phyloP scores from a whole-genome alignment of 306 rosid species.

The Glycine latifolia region DNA sequence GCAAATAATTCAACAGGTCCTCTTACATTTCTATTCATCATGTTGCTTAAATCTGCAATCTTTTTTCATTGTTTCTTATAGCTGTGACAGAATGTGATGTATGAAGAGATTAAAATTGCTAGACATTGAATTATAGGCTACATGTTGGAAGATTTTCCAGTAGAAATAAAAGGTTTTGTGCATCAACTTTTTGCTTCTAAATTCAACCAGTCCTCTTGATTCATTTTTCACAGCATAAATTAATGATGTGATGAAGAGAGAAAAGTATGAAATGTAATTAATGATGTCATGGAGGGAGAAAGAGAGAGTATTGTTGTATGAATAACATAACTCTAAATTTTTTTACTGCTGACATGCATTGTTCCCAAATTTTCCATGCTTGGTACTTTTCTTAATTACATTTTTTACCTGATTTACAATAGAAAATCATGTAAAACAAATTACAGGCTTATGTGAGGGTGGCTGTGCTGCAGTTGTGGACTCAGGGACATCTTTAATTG shows the following conservation, averaged over 20 bases:
- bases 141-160: neutral
- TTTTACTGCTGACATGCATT: neutral
- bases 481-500: slow-evolving; percentile 72
- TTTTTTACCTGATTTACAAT: neutral
- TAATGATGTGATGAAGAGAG: neutral
- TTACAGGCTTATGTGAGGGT: slow-evolving; percentile 64
- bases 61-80: neutral
- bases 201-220: slow-evolving; percentile 19
- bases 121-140: slow-evolving; percentile 1
- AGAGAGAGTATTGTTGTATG: no score
- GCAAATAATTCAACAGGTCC: slow-evolving; percentile 72
- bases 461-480: slow-evolving; percentile 77
- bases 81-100: slow-evolving; percentile 6
- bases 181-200: neutral
- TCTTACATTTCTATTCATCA: slow-evolving; percentile 15
- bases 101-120: slow-evolving; percentile 14
- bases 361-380: neutral
- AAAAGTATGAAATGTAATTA: no score
- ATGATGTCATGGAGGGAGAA: no score
- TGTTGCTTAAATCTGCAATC: slow-evolving; percentile 22
- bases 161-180: slow-evolving; percentile 9
- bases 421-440: slow-evolving; percentile 12
- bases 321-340: no score
- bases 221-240: slow-evolving; percentile 4
- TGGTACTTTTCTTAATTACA: slow-evolving; percentile 11